phyloP scores from a whole-genome alignment of 345 rosid genomes.

The Raphanus sativus region DNA sequence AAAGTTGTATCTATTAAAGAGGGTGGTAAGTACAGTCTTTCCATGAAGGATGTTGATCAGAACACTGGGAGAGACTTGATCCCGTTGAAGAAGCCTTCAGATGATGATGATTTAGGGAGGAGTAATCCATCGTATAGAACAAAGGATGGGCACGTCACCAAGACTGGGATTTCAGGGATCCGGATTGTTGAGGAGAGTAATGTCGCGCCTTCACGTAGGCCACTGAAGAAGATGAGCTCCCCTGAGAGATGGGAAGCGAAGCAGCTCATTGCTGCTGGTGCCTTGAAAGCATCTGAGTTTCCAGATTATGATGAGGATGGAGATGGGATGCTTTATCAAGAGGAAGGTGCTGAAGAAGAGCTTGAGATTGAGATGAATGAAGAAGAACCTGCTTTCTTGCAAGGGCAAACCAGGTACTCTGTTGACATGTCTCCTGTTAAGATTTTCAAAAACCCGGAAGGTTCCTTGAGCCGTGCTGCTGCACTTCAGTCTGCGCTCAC shows the following conservation, averaged over 20 bases:
- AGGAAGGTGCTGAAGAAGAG: slow-evolving; percentile 88
- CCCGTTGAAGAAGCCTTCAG: slow-evolving; percentile 57
- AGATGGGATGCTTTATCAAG: slow-evolving; percentile 75
- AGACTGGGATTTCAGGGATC: slow-evolving; percentile 78
- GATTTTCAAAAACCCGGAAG: slow-evolving; percentile 92
- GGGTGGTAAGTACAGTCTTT: slow-evolving; percentile 58
- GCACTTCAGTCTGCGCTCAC: slow-evolving; percentile 90
- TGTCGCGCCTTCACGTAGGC: slow-evolving; percentile 54
- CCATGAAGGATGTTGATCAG: slow-evolving; percentile 89
- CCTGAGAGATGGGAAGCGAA: slow-evolving; percentile 90
- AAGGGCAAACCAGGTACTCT: slow-evolving; percentile 70
- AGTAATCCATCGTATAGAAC: slow-evolving; percentile 50
- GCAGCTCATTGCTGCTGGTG: slow-evolving; percentile 91
- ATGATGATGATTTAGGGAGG: slow-evolving; percentile 58
- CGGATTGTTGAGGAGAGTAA: slow-evolving; percentile 62
- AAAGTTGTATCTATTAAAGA: slow-evolving; percentile 65
- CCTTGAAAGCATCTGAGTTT: slow-evolving; percentile 52
- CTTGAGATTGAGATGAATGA: slow-evolving; percentile 93
- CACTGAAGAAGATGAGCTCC: slow-evolving; percentile 84
- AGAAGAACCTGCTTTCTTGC: slow-evolving; percentile 82
- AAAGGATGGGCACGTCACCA: slow-evolving; percentile 56
- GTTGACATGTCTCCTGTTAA: slow-evolving; percentile 87
- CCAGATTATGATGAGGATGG: slow-evolving; percentile 87
- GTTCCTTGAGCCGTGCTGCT: slow-evolving; percentile 88
- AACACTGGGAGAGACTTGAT: slow-evolving; percentile 76